Evolutionary conservation across 345 rosid species (phyloP), one percentile per base, ranked within the genome.

Genomic region (Eucalyptus marginata): DNA sequence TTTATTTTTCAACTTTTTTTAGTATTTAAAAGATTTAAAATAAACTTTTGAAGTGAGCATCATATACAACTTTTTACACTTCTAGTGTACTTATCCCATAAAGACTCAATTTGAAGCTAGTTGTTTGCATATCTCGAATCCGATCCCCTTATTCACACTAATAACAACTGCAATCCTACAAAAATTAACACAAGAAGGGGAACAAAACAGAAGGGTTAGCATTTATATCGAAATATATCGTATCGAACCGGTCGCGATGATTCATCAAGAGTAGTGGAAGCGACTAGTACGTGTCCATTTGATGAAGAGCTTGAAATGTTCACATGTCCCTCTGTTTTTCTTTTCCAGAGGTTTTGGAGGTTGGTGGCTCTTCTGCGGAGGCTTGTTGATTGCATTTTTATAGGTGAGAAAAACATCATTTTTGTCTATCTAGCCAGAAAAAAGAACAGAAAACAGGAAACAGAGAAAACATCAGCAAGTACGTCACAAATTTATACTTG

Each of bases 131-230:
- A 87, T 90, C 88, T 89, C 90, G 9, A 89, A 54, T 17, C 92
- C 89, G 36, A 90, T 46, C 62, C 92, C 90, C 68, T 90, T 90
- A 58, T 90, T 90, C 15, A 44, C 92, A 25, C 92, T 89, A 3
- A 89, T 89, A 52, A 90, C 90, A 14, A 66, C 92, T 13, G 90
- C 92, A 33, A 89, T 52, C 88, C 88, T 89, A 62, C 24, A 2
- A 33, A 68, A 17, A 68, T 68, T 33, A 68, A 33, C 80, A 68
- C 7, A 17, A 18, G 11, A 17, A 33, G 6, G 11, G 44, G 36
- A 68, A 22, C 36, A 33, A 5, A 68, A 10, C 15, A 68, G 5
- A 68, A 33, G 24, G 80, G 80, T 33, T 3, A 4, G 44, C 44
- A 9, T 33, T 33, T 17, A 17, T 17, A 5, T 18, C 7, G 44